phyloP scores from a whole-genome alignment of 805 yeast species.

The Grigorovia jiainica region DNA sequence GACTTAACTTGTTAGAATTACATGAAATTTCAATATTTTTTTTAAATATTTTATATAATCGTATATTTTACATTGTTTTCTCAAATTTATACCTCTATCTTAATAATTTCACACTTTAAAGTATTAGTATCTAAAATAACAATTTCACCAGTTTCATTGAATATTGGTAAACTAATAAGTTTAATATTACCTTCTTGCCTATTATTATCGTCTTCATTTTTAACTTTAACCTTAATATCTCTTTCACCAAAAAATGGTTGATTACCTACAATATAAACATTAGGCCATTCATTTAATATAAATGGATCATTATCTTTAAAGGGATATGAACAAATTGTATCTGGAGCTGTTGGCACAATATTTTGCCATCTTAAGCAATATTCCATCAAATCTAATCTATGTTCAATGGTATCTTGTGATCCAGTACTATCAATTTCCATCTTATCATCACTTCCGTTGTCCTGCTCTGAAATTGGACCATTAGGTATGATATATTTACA shows the following conservation, averaged over 20 bases:
- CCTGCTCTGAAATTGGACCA: constrained; percentile 14
- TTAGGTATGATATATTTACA: constrained; percentile 49
- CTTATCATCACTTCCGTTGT: constrained; percentile 16
- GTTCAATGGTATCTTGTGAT: constrained; percentile 14
- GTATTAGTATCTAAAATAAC: constrained; percentile 53
- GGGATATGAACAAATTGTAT: constrained; percentile 87
- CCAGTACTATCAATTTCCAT: neutral
- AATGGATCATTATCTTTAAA: constrained; percentile 73
- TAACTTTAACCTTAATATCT: constrained; percentile 19
- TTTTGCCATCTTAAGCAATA: constrained; percentile 75
- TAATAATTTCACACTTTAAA: constrained; percentile 44
- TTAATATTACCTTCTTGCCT: constrained; percentile 28
- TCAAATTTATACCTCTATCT: constrained; percentile 16
- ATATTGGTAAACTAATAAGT: constrained; percentile 62
- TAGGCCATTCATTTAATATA: constrained; percentile 69
- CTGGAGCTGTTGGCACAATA: constrained; percentile 91
- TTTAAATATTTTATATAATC: too few relatives aligned
- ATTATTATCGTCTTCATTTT: neutral
- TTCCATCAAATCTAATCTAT: constrained; percentile 49
- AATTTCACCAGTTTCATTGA: constrained; percentile 52
- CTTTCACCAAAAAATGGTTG: constrained; percentile 54
- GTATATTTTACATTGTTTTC: too few relatives aligned
- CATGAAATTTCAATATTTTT: too few relatives aligned
- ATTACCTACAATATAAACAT: constrained; percentile 80
- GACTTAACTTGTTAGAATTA: too few relatives aligned